Percentiles rank a stretch among this genome's conserved stretches.
These are phyloP conservation scores for Botrytis elliptica DNA, from an alignment of 2,329 filamentous ascomycete species.

Conservation along the genomic window DNA sequence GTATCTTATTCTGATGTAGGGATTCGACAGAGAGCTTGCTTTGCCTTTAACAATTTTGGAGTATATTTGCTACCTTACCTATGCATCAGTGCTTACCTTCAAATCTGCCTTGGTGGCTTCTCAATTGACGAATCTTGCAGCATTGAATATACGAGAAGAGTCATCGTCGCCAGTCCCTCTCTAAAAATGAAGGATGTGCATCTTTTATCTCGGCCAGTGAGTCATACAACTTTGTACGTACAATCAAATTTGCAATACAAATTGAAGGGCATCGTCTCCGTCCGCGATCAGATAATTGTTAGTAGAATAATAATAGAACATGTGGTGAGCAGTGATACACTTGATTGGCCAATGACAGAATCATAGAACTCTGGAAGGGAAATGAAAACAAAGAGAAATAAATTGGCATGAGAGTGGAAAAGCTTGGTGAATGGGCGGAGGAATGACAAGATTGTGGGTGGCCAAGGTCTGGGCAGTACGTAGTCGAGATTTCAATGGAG, in stretches of 20 bases:
- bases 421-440: conserved; percentile 13
- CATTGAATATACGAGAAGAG: not conserved
- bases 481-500: not conserved
- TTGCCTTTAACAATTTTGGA: not conserved
- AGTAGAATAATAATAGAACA: not conserved
- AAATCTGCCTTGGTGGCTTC: no score
- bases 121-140: not conserved
- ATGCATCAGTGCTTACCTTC: not conserved
- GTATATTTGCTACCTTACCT: not conserved
- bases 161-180: not conserved
- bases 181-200: not conserved
- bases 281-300: not conserved
- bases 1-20: not conserved
- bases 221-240: not conserved
- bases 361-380: not conserved
- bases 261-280: not conserved
- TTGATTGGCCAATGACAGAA: not conserved
- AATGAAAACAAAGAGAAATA: not conserved
- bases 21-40: not conserved
- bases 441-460: not conserved
- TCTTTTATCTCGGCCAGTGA: conserved; percentile 4
- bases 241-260: not conserved
- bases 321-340: not conserved
- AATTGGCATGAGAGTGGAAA: conserved; percentile 16
- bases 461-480: conserved; percentile 14